phyloP scores from a whole-genome alignment of 768 basidiomycete species.

The Termitomyces sp. region DNA sequence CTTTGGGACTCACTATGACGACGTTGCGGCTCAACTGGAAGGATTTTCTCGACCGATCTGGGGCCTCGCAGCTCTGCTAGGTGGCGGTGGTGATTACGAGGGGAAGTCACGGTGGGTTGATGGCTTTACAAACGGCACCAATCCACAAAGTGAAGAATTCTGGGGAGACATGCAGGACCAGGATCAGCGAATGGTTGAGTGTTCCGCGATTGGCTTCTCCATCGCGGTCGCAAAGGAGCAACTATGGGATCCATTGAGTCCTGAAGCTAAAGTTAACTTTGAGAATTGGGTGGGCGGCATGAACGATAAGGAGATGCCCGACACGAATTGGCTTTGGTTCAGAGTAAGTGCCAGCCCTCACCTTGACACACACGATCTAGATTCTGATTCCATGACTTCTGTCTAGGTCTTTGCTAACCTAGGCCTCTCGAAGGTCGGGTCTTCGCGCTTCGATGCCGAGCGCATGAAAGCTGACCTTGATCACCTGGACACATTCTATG shows the following conservation, averaged over 20 bases:
- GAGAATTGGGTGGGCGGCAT: constrained; percentile 70
- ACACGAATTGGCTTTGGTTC: constrained; percentile 86
- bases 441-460: constrained; percentile 49
- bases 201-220: constrained; percentile 71
- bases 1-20: constrained; percentile 72
- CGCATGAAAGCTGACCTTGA: constrained; percentile 73
- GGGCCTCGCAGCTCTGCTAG: constrained; percentile 65
- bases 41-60: constrained; percentile 76
- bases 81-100: constrained; percentile 58
- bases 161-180: constrained; percentile 75
- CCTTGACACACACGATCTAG: background rate
- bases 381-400: background rate
- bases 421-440: constrained; percentile 60
- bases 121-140: constrained; percentile 67
- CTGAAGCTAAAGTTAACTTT: constrained; percentile 51
- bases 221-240: constrained; percentile 63
- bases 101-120: constrained; percentile 60
- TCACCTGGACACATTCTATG: constrained; percentile 77
- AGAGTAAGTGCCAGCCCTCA: constrained; percentile 37
- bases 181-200: constrained; percentile 83
- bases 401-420: constrained; percentile 70
- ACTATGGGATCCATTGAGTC: constrained; percentile 58
- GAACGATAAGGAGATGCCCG: constrained; percentile 82
- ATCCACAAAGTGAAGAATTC: constrained; percentile 64
- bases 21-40: constrained; percentile 68